These are phyloP conservation scores for Spatholobus suberectus DNA, from an alignment of 306 rosid genomes.

Conservation along the genomic window DNA sequence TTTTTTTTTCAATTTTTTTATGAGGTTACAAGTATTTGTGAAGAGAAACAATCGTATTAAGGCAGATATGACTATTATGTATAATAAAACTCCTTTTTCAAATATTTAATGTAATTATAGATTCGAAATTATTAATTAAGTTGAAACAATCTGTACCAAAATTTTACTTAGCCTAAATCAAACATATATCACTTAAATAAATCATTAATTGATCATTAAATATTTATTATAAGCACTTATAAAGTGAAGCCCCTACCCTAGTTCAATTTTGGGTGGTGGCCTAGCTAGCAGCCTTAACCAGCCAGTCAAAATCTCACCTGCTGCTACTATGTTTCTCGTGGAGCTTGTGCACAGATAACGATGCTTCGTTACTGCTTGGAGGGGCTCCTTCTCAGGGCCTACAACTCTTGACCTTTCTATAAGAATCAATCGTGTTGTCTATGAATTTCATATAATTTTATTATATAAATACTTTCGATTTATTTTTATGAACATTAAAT, in stretches of 20 bases:
- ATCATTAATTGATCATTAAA: too few relatives aligned
- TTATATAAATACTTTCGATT: not conserved
- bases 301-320: constrained; percentile 33
- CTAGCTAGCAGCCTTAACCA: constrained; percentile 17
- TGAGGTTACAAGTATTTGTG: too few relatives aligned
- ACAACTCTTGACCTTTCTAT: not conserved
- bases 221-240: not conserved
- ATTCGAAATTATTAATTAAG: too few relatives aligned
- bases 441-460: not conserved
- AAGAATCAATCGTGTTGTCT: not conserved
- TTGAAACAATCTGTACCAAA: too few relatives aligned
- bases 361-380: not conserved
- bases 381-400: not conserved
- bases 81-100: too few relatives aligned
- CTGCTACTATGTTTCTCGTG: constrained; percentile 12
- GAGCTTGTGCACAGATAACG: not conserved
- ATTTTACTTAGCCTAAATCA: too few relatives aligned
- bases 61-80: too few relatives aligned
- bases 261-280: not conserved
- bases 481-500: not conserved
- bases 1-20: not conserved
- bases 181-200: too few relatives aligned
- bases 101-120: too few relatives aligned
- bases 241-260: not conserved
- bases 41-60: too few relatives aligned